A percentile compares a stretch with the other conserved stretches of the same genome.
phyloP scores from a whole-genome alignment of 768 basidiomycete species.

The Leccinellum luteum region DNA sequence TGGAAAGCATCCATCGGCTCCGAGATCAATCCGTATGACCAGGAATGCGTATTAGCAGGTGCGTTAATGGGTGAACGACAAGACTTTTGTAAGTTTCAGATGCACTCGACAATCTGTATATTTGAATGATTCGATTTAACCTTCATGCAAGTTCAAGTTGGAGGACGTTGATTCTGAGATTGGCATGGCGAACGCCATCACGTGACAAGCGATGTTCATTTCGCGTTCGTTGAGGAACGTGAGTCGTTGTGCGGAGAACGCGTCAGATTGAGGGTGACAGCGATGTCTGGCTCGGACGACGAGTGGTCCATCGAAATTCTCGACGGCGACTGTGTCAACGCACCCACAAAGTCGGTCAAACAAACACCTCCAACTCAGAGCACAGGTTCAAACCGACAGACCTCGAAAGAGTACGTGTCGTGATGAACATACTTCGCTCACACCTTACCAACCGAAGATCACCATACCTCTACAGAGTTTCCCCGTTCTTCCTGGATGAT shows the following conservation, averaged over 20 bases:
- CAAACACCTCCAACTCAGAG: constrained; percentile 9
- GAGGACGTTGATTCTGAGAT: too few relatives aligned
- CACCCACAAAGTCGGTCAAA: constrained; percentile 19
- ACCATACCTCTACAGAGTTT: constrained; percentile 12
- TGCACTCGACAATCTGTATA: too few relatives aligned
- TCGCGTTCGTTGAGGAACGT: background rate
- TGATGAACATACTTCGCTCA: constrained; percentile 10
- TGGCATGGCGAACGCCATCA: constrained; percentile 10
- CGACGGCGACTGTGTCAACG: constrained; percentile 18
- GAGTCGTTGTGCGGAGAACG: background rate
- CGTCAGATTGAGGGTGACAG: constrained; percentile 12
- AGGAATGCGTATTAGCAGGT: background rate
- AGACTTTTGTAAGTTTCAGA: too few relatives aligned
- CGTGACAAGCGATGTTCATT: constrained; percentile 9
- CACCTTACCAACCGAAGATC: constrained; percentile 5
- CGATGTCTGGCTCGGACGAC: constrained; percentile 17
- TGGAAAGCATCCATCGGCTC: background rate
- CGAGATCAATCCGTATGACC: background rate
- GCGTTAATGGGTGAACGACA: too few relatives aligned
- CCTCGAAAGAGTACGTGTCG: constrained; percentile 15
- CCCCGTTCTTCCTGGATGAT: constrained; percentile 15
- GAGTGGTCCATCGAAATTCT: constrained; percentile 34
- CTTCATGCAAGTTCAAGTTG: too few relatives aligned
- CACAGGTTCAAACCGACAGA: background rate
- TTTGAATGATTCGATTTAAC: too few relatives aligned